These are phyloP conservation scores for Panus rudis DNA, from an alignment of 768 basidiomycete genomes.

Conservation along the genomic window DNA sequence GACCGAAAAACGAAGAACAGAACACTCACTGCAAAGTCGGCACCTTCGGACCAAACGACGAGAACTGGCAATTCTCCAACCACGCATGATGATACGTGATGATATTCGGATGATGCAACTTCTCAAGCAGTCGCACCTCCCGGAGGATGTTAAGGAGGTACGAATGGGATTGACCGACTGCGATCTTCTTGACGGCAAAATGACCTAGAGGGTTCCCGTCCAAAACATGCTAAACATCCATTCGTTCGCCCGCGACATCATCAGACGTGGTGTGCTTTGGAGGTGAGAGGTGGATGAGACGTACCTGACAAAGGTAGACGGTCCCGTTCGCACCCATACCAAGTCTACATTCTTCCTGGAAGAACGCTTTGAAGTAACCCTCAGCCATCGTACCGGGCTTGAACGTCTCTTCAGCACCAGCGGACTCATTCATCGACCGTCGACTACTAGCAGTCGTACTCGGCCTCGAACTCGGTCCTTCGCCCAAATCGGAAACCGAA, in stretches of 20 bases:
- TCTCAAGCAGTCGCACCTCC: conserved; percentile 83
- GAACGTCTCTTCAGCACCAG: conserved; percentile 31
- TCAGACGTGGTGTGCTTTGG: neutral
- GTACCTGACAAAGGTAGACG: conserved; percentile 82
- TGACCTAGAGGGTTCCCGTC: conserved; percentile 85
- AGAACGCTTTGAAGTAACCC: conserved; percentile 91
- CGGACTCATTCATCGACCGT: neutral
- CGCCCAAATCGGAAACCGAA: neutral
- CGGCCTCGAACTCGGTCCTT: too few species aligned
- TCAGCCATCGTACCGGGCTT: conserved; percentile 74
- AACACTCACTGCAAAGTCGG: conserved; percentile 75
- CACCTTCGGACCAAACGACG: conserved; percentile 80
- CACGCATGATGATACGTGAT: conserved; percentile 95
- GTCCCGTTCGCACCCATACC: conserved; percentile 95
- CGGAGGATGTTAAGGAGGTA: conserved; percentile 78
- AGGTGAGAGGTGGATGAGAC: conserved; percentile 12
- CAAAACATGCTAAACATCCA: conserved; percentile 64
- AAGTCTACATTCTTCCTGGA: conserved; percentile 79
- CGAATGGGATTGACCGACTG: conserved; percentile 83
- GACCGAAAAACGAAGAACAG: neutral
- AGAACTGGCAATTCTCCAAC: conserved; percentile 84
- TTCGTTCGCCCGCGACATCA: neutral
- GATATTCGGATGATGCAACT: conserved; percentile 86
- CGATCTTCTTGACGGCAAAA: conserved; percentile 96
- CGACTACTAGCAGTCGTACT: neutral